A percentile compares a stretch with the other conserved stretches of the same genome.
phyloP scores from a whole-genome alignment of 805 yeast species.

The Barnettozyma pratensis region DNA sequence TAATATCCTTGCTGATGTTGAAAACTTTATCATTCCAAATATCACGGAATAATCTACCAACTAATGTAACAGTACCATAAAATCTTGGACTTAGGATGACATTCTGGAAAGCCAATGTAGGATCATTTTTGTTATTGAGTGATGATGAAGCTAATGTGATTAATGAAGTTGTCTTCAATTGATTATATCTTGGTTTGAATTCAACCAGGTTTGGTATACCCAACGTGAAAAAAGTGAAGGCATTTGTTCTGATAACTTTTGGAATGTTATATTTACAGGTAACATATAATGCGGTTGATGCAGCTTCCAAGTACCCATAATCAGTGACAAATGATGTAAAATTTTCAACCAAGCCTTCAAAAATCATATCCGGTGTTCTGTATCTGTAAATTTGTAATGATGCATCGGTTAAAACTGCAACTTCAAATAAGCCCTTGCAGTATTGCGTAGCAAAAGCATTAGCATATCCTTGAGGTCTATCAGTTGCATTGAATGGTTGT shows the following conservation, averaged over 20 bases:
- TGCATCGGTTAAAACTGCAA: slow-evolving; percentile 77
- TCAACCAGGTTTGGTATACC: slow-evolving; percentile 39
- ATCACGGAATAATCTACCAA: slow-evolving; percentile 73
- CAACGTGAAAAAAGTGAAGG: slow-evolving; percentile 38
- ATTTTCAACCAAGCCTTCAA: slow-evolving; percentile 66
- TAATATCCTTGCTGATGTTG: slow-evolving; percentile 28
- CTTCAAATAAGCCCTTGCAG: slow-evolving; percentile 54
- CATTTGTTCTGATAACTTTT: slow-evolving; percentile 39
- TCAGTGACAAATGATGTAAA: slow-evolving; percentile 66
- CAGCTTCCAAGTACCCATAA: slow-evolving; percentile 86
- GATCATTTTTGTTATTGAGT: slow-evolving; percentile 3
- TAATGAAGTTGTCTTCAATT: slow-evolving; percentile 4
- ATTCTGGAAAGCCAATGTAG: slow-evolving; percentile 49
- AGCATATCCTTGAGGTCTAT: slow-evolving; percentile 75
- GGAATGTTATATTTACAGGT: slow-evolving; percentile 72
- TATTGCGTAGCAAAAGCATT: slow-evolving; percentile 87
- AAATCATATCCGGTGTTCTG: slow-evolving; percentile 73
- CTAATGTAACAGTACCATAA: slow-evolving; percentile 76
- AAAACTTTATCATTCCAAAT: slow-evolving; percentile 77
- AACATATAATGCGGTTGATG: slow-evolving; percentile 80
- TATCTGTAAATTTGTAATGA: slow-evolving; percentile 75
- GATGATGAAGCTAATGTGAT: slow-evolving; percentile 8
- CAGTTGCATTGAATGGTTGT: slow-evolving; percentile 64
- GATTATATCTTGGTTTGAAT: slow-evolving; percentile 36
- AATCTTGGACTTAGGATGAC: slow-evolving; percentile 90